Base-by-base conservation (phyloP, 192 early-diverging fungal genomes). In the Podila epigama region DNA sequence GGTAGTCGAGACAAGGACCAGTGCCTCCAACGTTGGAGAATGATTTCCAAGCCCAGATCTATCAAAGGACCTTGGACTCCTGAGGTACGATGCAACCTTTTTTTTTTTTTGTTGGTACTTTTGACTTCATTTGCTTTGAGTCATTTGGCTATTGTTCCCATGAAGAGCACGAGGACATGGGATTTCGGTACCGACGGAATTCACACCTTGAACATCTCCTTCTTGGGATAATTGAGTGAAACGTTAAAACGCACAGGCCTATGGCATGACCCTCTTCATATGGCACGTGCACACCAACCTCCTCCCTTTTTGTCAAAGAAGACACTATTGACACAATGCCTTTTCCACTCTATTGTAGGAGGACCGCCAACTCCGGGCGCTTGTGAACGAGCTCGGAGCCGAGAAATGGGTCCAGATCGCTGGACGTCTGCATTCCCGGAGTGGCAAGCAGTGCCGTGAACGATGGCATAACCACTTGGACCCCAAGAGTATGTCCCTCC, bases 11-110 rank as follows among this genome's bases (percentile, higher is more conserved):
- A 77, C 61, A 77, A 77, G 32, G 73, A 77, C 55, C 65, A 68
- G 65, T 77, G 73, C 35, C 66, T 77, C 36, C 73, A 77, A 48
- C 73, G 73, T 32, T 77, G 73, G 73, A 53, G 73, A n/a, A 77
- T 77, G 73, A 77, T 77, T 60, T 77, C 73, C 32, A 77, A 77
- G 51, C 73, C 73, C 58, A 54, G 73, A 28, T 77, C 73, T 9
- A 77, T 77, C 40, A 77, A 77, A 37, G 73, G 73, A 58, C 73
- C 73, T 29, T 77, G 73, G 73, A 77, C 73, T 50, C 73, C 73
- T 28, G 73, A 77, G 66, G 73, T 77, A 68, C 44, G 7, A 16
- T 42, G 16, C 27, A 32, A 27, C 9, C 3, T n/a, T 12, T 41
- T 16, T 27, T 3, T 18, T 8, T 48, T 32, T 50, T 4, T n/a